Evolutionary conservation across 768 basidiomycete species (phyloP).

Genomic region (Mycena belliarum): DNA sequence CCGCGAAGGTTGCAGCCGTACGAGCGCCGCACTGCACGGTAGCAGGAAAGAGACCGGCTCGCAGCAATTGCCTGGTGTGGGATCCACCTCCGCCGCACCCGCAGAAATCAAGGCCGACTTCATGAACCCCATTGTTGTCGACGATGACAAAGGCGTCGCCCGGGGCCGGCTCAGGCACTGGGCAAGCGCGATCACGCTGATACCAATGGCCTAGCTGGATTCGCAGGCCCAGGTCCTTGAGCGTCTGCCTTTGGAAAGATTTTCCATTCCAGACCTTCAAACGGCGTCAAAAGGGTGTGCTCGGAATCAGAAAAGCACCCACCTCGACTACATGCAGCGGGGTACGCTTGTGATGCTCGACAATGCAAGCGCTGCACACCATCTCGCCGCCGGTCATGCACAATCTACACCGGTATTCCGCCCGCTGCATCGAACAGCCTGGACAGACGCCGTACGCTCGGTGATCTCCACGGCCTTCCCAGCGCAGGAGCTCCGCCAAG

Average conservation of each 20-base stretch:
- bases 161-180: not conserved
- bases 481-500: not conserved
- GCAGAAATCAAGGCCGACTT: conserved; percentile 19
- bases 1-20: conserved; percentile 19
- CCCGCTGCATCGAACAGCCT: not conserved
- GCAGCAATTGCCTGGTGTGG: conserved; percentile 11
- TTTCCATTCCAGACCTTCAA: conserved; percentile 5
- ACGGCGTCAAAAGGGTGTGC: no score
- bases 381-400: conserved; percentile 11
- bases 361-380: conserved; percentile 9
- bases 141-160: conserved; percentile 16
- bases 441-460: not conserved
- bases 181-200: not conserved
- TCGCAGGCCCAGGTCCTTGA: conserved; percentile 15
- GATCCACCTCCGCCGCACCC: conserved; percentile 7
- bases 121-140: conserved; percentile 13
- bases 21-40: conserved; percentile 13
- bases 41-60: conserved; percentile 16
- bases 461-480: not conserved
- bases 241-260: not conserved
- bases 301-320: not conserved
- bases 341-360: not conserved
- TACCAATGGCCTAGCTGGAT: conserved; percentile 22
- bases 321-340: conserved; percentile 22
- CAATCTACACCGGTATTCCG: conserved; percentile 12